Conservation (phyloP, 805 yeast genomes). For the Pichia paraexigua region DNA sequence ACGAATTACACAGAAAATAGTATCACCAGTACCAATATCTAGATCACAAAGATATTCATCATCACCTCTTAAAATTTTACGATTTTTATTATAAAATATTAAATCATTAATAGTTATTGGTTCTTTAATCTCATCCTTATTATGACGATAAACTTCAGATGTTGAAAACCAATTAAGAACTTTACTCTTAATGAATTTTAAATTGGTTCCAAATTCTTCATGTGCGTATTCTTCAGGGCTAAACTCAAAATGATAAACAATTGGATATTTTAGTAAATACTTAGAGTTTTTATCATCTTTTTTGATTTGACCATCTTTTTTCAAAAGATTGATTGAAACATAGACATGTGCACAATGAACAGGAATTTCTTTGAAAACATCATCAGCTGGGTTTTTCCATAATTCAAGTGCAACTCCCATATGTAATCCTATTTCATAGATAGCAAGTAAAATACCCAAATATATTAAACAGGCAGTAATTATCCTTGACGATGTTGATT, state of each 20-base stretch:
- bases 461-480: conserved; percentile 24
- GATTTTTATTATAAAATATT: conserved; percentile 27
- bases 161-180: conserved; percentile 48
- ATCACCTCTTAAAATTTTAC: conserved; percentile 31
- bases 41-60: conserved; percentile 41
- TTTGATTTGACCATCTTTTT: conserved; percentile 11
- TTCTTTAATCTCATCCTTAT: conserved; percentile 11
- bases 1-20: conserved; percentile 29
- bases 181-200: conserved; percentile 53
- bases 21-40: conserved; percentile 48
- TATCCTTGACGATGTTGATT: conserved; percentile 15
- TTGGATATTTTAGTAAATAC: conserved; percentile 25
- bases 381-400: conserved; percentile 33
- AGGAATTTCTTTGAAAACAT: conserved; percentile 62
- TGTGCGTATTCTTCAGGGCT: conserved; percentile 75
- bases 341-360: conserved; percentile 73
- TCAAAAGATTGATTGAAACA: conserved; percentile 39
- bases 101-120: conserved; percentile 26
- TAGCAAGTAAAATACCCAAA: conserved; percentile 12
- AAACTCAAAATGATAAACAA: conserved; percentile 66
- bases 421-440: conserved; percentile 21
- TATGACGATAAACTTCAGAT: conserved; percentile 23
- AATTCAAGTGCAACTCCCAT: conserved; percentile 18
- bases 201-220: conserved; percentile 62
- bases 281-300: conserved; percentile 1